Base-by-base conservation (phyloP, 306 rosid species). In the Vicia faba region DNA sequence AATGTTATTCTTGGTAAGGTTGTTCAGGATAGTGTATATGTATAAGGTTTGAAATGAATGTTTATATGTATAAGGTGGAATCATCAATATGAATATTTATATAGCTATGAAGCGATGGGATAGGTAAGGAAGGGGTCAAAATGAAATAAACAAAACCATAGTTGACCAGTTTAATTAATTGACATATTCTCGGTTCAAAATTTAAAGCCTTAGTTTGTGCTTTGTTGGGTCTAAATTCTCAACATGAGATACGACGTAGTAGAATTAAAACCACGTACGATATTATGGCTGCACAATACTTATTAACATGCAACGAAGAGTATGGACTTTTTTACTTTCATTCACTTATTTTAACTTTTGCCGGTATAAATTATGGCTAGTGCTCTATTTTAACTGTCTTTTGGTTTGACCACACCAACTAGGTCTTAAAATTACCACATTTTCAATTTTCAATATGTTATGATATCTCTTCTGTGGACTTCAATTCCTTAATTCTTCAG, bases 141-240 rank as follows among this genome's bases (percentile, higher is more conserved):
- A 58, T 66, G 48, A 75, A 75, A 58, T 36, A 26, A 64, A 44
- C 72, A 20, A 68, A 71, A 44, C 25, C 13, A 1, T 19, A 64
- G 54, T 68, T 75, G 80, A 75, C 74, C 33, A 53, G 46, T 65
- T 72, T 33, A 53, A 23, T 4, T 11, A 12, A 12, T 75, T 75
- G 78, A 60, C 69, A 59, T 3, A 39, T 65, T 69, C 80, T 69
- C 75, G 29, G 13, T 75, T 69, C 75, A 75, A 75, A 12, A 50
- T 59, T 68, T 31, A 28, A 53, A 67, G 63, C 63, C 5, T 5
- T 31, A 33, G 2, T 7, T 7, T 33, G 9, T 33, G 9, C 38
- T 7, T 1, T 33, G 38, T 33, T 56, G 26, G 11, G 11, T n/a
- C 7, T 11, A 7, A 19, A 9, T 20, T 46, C 44, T 46, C 73